Evolutionary conservation across 2,329 filamentous ascomycete species (phyloP), one percentile per base, ranked within the genome.

Genomic region (Magnaporthales sp.): DNA sequence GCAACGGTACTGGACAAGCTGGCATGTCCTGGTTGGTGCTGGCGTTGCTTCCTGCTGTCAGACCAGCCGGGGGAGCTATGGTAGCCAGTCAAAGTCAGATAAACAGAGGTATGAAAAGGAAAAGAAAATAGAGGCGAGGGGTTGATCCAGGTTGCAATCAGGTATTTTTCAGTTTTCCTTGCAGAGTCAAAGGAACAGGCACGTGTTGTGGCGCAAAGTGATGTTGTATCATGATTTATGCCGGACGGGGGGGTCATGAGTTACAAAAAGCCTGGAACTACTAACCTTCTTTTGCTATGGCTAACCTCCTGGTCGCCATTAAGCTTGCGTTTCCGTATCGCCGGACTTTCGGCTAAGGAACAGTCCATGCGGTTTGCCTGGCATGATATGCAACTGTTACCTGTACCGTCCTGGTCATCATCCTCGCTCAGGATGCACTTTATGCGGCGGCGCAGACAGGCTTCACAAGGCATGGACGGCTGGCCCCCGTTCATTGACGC

Each of bases 261-360:
- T 19, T 51, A 51, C n/a, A 51, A n/a, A n/a, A 51, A 51, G 38
- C 38, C 38, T 15, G 38, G 38, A 51, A 51, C 38, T 51, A 58
- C 69, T 66, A 68, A 91, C 90, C 89, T 90, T 83, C 89, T 85
- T 79, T 91, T 91, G 74, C 84, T 84, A 70, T 80, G 79, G 70
- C 80, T 83, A 69, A 89, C 86, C 70, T 87, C 85, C n/a, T 82
- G 80, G 72, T 88, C 85, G 73, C 86, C 84, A 77, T 89, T 86
- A 69, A 91, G 79, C 80, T 93, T 94, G 75, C 92, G 85, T 81
- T 95, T 95, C 72, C 91, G 86, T 67, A 90, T 88, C 74, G 89
- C 87, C 27, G 91, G 91, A 76, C 90, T 92, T 70, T 89, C 87
- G 64, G 89, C 83, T 75, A 93, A 88, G 60, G 91, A 93, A 78